Evolutionary conservation across 164 flowering plant genomes (phyloP), one percentile per base, ranked within the genome.

Genomic region (Platanus orientalis): DNA sequence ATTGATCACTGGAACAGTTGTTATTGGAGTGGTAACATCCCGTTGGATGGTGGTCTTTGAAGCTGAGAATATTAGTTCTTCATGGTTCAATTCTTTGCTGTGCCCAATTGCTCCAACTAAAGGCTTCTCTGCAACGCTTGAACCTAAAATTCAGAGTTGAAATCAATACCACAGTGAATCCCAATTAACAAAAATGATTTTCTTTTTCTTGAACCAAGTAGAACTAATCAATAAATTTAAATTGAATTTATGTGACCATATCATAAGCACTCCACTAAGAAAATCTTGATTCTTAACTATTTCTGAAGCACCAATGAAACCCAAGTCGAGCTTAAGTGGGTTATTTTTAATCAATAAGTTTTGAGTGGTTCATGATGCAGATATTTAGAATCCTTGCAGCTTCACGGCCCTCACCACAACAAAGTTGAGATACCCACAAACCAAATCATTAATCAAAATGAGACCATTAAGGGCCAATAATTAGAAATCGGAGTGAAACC

Each of bases 1-100:
- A 49, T 81, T 81, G 25, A 78, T 65, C 10, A 78, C 58, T 2
- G 96, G 92, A 60, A 84, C 70, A 27, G 77, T 76, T 60, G 81
- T 65, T 29, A 75, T 54, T 20, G 83, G 80, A 42, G 76, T 77
- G 23, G 66, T 61, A 6, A 78, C 71, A 54, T 87, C 93, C 62
- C 63, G 51, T 67, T 78, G 73, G 13, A 63, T 58, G 6, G 58
- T 55, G 57, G 49, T 66, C 24, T 68, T 48, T 28, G 73, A 57
- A 42, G 66, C 24, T 40, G 78, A 64, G 36, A 70, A 7, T 19
- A 52, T 62, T 30, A 62, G 51, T 19, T 58, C 67, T 73, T 42
- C 54, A 32, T 26, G 49, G 52, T 60, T 32, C 20, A 51, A 62
- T n/a, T 40, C 57, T 58, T 50, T 62, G 49, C 36, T 44, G 36